These are phyloP conservation scores for Phialophora expanda DNA, from an alignment of 2,329 filamentous ascomycete genomes.

Conservation along the genomic window DNA sequence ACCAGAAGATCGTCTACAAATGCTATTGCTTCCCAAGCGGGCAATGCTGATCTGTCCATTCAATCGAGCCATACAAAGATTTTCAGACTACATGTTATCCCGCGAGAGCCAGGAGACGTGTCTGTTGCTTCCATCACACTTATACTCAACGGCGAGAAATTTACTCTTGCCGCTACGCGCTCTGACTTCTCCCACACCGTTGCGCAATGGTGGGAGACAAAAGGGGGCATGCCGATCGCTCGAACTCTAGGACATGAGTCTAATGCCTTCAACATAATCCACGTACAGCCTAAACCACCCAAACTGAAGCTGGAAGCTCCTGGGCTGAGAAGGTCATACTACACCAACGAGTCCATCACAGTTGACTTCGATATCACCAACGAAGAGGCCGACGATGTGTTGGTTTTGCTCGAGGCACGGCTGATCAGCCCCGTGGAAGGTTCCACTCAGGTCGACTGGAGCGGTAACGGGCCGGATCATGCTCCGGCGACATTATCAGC, in stretches of 20 bases:
- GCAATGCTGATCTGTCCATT: slow-evolving; percentile 68
- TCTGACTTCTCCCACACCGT: slow-evolving; percentile 47
- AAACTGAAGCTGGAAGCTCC: slow-evolving; percentile 79
- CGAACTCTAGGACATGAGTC: slow-evolving; percentile 52
- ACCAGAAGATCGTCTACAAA: slow-evolving; percentile 46
- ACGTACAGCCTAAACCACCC: slow-evolving; percentile 84
- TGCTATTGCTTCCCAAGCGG: slow-evolving; percentile 54
- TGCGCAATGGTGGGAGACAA: slow-evolving; percentile 52
- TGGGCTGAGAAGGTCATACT: slow-evolving; percentile 72
- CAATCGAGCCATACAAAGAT: slow-evolving; percentile 70
- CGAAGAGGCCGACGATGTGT: slow-evolving; percentile 78
- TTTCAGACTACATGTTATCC: slow-evolving; percentile 71
- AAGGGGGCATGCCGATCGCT: slow-evolving; percentile 44
- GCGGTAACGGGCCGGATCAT: slow-evolving; percentile 44
- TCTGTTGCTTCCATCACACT: slow-evolving; percentile 69
- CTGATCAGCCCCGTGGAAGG: slow-evolving; percentile 64
- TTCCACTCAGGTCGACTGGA: slow-evolving; percentile 55
- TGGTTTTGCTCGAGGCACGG: slow-evolving; percentile 71
- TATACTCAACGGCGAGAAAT: slow-evolving; percentile 66
- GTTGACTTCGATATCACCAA: slow-evolving; percentile 76
- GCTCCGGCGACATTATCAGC: slow-evolving; percentile 35
- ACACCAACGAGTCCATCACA: slow-evolving; percentile 77
- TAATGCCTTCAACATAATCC: slow-evolving; percentile 61
- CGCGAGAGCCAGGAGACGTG: slow-evolving; percentile 82
- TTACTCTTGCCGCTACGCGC: slow-evolving; percentile 71